Evolutionary conservation across 2,329 filamentous ascomycete genomes (phyloP).

Genomic region (Alternaria longipes): DNA sequence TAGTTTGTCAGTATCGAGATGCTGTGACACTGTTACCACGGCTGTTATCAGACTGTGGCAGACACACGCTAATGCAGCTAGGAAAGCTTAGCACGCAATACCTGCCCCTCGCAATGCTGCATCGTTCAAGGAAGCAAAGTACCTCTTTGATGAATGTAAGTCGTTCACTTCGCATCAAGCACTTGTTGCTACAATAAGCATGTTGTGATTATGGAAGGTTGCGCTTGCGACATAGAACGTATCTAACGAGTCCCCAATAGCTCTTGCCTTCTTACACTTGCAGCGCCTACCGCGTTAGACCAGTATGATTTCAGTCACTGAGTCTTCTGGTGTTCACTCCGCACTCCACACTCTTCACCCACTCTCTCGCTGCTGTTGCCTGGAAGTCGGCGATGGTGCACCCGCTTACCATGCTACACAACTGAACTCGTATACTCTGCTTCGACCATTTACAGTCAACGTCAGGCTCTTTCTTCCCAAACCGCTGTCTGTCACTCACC

Average conservation of each 20-base stretch:
- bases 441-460: background rate
- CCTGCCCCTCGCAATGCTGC: background rate
- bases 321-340: background rate
- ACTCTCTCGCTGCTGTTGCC: conserved; percentile 5
- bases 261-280: background rate
- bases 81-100: background rate
- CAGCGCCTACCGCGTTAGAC: background rate
- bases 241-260: too few relatives aligned
- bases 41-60: too few relatives aligned
- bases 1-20: background rate
- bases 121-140: background rate
- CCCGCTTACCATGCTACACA: conserved; percentile 12
- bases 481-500: background rate
- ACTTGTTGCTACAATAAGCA: background rate
- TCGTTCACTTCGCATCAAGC: background rate
- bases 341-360: conserved; percentile 1
- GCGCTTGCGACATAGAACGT: background rate
- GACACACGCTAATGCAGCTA: background rate
- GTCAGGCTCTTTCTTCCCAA: background rate
- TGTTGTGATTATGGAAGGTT: background rate
- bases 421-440: conserved; percentile 12
- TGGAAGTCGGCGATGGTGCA: conserved; percentile 10
- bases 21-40: background rate
- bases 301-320: background rate
- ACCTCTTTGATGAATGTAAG: background rate